Percentiles rank a stretch among this genome's conserved stretches.
phyloP scores from a whole-genome alignment of 495 filamentous ascomycete species.

The Xylaria telfairii region DNA sequence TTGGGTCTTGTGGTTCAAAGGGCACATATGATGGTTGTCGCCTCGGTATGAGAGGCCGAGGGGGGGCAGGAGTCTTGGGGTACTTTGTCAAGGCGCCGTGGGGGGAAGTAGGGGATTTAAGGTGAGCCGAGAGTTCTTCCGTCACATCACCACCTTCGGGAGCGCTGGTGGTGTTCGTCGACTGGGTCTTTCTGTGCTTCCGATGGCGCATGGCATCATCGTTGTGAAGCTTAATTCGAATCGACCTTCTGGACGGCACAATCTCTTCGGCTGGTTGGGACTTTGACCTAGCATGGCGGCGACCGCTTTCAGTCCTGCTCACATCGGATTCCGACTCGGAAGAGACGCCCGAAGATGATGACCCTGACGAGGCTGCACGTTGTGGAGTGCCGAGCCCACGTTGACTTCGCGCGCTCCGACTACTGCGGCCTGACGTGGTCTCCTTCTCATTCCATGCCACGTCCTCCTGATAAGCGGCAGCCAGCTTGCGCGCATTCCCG shows the following conservation, averaged over 20 bases:
- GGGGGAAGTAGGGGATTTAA: slow-evolving; percentile 92
- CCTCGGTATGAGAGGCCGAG: slow-evolving; percentile 84
- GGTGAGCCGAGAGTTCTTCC: slow-evolving; percentile 54
- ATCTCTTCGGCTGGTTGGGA: slow-evolving; percentile 63
- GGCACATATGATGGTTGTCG: slow-evolving; percentile 81
- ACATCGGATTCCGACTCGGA: slow-evolving; percentile 67
- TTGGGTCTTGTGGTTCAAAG: slow-evolving; percentile 51
- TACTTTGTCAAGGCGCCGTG: slow-evolving; percentile 83
- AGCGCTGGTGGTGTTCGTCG: slow-evolving; percentile 44
- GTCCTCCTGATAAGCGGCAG: slow-evolving; percentile 45
- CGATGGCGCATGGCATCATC: slow-evolving; percentile 73
- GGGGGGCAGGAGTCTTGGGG: slow-evolving; percentile 85
- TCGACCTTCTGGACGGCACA: slow-evolving; percentile 74
- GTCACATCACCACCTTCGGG: slow-evolving; percentile 33
- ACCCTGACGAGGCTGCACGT: slow-evolving; percentile 56
- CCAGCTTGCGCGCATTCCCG: slow-evolving; percentile 44
- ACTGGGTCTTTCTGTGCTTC: slow-evolving; percentile 61
- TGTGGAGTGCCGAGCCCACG: slow-evolving; percentile 43
- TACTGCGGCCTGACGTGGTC: slow-evolving; percentile 13
- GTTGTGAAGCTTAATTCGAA: slow-evolving; percentile 88
- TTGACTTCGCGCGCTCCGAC: slow-evolving; percentile 25
- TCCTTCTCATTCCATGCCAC: slow-evolving; percentile 43
- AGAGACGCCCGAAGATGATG: slow-evolving; percentile 64
- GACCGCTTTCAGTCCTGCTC: slow-evolving; percentile 32
- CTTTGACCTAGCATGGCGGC: slow-evolving; percentile 62